These are phyloP conservation scores for Chimonanthus salicifolius DNA, from an alignment of 164 flowering plant genomes.

Conservation along the genomic window DNA sequence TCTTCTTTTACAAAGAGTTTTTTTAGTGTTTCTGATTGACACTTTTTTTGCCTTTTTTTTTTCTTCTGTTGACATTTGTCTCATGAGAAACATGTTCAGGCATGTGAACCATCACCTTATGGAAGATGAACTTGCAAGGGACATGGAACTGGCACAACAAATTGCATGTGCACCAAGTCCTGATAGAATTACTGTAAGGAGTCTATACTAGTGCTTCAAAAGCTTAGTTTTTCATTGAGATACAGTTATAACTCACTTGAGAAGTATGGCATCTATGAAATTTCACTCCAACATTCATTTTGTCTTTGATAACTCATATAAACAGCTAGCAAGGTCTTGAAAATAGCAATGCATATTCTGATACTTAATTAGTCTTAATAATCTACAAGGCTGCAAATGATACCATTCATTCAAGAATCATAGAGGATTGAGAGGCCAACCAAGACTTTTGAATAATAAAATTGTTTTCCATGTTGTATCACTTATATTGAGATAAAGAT, in stretches of 20 bases:
- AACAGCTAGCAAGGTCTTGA: background rate
- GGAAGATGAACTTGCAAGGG: constrained; percentile 12
- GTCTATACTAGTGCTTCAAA: background rate
- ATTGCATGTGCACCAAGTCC: constrained; percentile 27
- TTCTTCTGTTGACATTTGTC: background rate
- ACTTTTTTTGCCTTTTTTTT: too few species aligned
- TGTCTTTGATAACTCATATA: background rate
- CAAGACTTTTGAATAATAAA: background rate
- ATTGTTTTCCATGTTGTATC: background rate
- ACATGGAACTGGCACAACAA: constrained; percentile 33
- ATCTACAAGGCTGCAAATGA: background rate
- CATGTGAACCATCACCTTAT: constrained; percentile 11
- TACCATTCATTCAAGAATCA: too few species aligned
- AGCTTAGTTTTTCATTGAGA: background rate
- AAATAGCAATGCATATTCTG: background rate
- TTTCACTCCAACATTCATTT: too few species aligned
- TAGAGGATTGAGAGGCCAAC: background rate
- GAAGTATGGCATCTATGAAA: background rate
- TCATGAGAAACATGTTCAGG: constrained; percentile 5
- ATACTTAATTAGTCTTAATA: background rate
- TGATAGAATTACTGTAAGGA: constrained; percentile 17
- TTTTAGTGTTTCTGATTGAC: too few species aligned
- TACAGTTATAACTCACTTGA: background rate
- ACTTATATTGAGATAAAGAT: too few species aligned
- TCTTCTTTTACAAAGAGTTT: too few species aligned